Evolutionary conservation across 1,284 basidiomycete genomes (phyloP).

Genomic region (Anthracocystis panici-leucophaei): DNA sequence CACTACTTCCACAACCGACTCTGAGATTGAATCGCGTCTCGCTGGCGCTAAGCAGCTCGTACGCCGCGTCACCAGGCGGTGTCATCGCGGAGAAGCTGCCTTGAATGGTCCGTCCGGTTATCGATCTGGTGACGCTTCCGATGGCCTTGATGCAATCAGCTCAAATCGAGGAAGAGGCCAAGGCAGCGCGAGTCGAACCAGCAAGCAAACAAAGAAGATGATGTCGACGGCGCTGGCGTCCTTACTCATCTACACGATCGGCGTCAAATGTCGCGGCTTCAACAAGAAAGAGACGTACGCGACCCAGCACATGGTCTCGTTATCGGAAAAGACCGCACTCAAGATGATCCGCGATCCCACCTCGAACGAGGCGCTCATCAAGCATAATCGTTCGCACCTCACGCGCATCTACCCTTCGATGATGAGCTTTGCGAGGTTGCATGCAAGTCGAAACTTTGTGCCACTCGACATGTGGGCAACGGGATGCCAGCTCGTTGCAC

Average conservation of each 20-base stretch:
- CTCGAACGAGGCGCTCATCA: conserved; percentile 77
- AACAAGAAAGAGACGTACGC: conserved; percentile 90
- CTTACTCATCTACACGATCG: conserved; percentile 92
- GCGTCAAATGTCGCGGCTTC: conserved; percentile 92
- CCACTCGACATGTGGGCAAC: conserved; percentile 90
- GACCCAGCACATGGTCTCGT: conserved; percentile 88
- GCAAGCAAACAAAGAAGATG: conserved; percentile 48
- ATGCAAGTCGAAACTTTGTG: conserved; percentile 79
- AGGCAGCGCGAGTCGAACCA: neutral
- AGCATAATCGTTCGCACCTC: conserved; percentile 87
- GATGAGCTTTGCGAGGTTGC: conserved; percentile 72
- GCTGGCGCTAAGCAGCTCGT: conserved; percentile 54
- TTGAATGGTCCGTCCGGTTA: neutral
- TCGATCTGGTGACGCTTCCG: conserved; percentile 12
- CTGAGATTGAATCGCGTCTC: conserved; percentile 47
- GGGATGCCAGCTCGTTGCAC: conserved; percentile 91
- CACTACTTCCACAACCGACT: conserved; percentile 43
- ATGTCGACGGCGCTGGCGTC: conserved; percentile 82
- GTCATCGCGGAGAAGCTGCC: conserved; percentile 7
- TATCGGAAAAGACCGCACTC: conserved; percentile 79
- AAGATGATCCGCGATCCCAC: conserved; percentile 54
- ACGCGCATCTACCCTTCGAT: conserved; percentile 90
- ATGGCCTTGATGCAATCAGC: conserved; percentile 2
- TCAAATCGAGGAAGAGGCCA: neutral
- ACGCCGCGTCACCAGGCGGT: conserved; percentile 38